A percentile compares a stretch with the other conserved stretches of the same genome.
phyloP scores from a whole-genome alignment of 495 filamentous ascomycete species.

The Aspergillus avenaceus region DNA sequence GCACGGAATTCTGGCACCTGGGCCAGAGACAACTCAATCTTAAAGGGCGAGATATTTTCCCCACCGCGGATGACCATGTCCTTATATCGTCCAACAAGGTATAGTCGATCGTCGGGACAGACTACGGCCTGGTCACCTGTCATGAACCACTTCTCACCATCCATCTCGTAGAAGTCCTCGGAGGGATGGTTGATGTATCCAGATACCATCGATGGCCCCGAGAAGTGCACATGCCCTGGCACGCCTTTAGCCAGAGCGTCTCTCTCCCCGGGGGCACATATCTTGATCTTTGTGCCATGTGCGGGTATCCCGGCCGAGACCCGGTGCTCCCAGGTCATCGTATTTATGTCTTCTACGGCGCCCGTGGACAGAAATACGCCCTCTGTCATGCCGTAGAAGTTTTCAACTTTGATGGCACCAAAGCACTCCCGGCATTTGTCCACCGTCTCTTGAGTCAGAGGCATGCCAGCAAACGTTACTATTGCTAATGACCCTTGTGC shows the following conservation, averaged over 20 bases:
- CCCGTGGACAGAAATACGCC: conserved; percentile 27
- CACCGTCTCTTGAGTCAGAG: conserved; percentile 25
- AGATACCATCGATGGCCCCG: conserved; percentile 22
- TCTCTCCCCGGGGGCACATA: conserved; percentile 23
- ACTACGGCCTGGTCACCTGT: conserved; percentile 46
- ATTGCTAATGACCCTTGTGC: conserved; percentile 19
- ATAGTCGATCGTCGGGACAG: conserved; percentile 26
- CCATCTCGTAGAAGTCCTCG: conserved; percentile 32
- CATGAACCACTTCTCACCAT: conserved; percentile 30
- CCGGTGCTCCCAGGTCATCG: conserved; percentile 12
- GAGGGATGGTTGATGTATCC: conserved; percentile 24
- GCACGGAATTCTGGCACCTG: conserved; percentile 16
- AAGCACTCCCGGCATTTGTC: conserved; percentile 21
- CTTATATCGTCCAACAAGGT: conserved; percentile 43
- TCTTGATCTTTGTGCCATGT: conserved; percentile 27
- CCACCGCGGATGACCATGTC: conserved; percentile 49
- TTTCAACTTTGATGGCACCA: conserved; percentile 22
- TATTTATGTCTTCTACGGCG: neutral
- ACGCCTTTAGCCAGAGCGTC: conserved; percentile 17
- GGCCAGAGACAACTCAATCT: conserved; percentile 31
- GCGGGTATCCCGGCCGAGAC: conserved; percentile 24
- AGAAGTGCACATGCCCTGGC: conserved; percentile 39
- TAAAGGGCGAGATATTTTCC: conserved; percentile 39
- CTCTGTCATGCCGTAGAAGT: conserved; percentile 43
- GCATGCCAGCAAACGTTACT: conserved; percentile 25